Base-by-base conservation (phyloP, 1,139 yeast species). In the Martiniozyma asiatica region DNA sequence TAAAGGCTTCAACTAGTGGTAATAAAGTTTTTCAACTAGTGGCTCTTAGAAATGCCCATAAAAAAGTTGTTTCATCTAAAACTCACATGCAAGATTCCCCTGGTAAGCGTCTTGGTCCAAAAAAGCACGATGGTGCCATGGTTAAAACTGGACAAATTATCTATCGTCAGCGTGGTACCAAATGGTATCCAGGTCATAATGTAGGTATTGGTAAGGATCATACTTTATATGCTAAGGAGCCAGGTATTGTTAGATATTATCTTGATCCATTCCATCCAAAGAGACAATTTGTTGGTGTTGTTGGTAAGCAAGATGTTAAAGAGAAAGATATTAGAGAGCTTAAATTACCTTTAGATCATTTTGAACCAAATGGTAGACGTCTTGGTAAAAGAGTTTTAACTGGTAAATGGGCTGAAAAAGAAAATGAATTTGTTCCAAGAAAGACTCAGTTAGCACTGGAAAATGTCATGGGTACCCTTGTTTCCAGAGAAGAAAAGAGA, bases 251-350 rank as follows among this genome's bases (percentile, higher is more conserved):
- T 29, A 70, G 93, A 42, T 89, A 73, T 58, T 89, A 89, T 55
- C 62, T 74, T 41, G 96, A 89, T 59, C 98, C 98, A n/a, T 87
- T 87, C 65, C 98, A 89, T 50, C 96, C 97, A 25, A 71, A 74
- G 50, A 73, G 97, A 54, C 79, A 78, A 52, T 81, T 81, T 49
- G 84, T 85, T 35, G 98, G 98, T 24, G 75, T 89, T 31, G 87
- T 94, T 2, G 64, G 89, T 36, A 62, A 62, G 27, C 65, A 67
- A 40, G 78, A 74, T 4, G 58, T 70, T 26, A n/a, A n/a, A n/a
- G n/a, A n/a, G n/a, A n/a, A n/a, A n/a, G n/a, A n/a, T n/a, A n/a
- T n/a, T n/a, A n/a, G n/a, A n/a, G n/a, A n/a, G n/a, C n/a, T n/a
- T n/a, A 58, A 63, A 35, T 65, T 89, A 28, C 98, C 98, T 22